These are phyloP conservation scores for Fusarium sp. DNA, from an alignment of 2,329 filamentous ascomycete species.

Conservation along the genomic window DNA sequence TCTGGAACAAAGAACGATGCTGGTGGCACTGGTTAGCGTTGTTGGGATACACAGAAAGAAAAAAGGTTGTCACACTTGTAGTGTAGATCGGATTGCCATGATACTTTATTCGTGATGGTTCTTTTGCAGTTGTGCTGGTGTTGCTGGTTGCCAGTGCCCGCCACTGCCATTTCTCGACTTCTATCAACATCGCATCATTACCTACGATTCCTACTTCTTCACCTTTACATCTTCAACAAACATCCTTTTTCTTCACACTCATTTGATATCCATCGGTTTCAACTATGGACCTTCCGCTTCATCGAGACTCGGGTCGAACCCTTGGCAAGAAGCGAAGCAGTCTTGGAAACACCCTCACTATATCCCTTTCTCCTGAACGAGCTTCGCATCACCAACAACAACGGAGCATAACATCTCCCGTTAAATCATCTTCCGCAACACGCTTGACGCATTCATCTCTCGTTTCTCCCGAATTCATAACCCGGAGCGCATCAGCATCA, in stretches of 20 bases:
- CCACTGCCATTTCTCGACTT: slow-evolving; percentile 1
- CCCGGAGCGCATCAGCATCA: slow-evolving; percentile 10
- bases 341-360: slow-evolving; percentile 17
- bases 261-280: not conserved
- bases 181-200: not conserved
- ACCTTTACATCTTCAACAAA: not conserved
- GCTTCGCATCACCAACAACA: not conserved
- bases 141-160: slow-evolving; percentile 13
- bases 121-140: not conserved
- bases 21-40: slow-evolving; percentile 23
- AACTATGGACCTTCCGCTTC: slow-evolving; percentile 27
- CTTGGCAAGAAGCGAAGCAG: slow-evolving; percentile 32
- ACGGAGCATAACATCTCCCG: slow-evolving; percentile 23
- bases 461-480: slow-evolving; percentile 16
- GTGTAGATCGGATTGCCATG: not conserved
- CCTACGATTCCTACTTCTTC: not conserved
- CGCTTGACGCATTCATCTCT: slow-evolving; percentile 13
- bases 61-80: slow-evolving; percentile 25
- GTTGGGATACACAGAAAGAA: slow-evolving; percentile 8
- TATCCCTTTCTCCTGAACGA: slow-evolving; percentile 30
- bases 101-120: not conserved
- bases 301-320: slow-evolving; percentile 11
- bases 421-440: not conserved
- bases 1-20: slow-evolving; percentile 37
- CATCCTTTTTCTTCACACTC: not conserved